phyloP scores from a whole-genome alignment of 306 rosid genomes.

The Astragalus glycyphyllos region DNA sequence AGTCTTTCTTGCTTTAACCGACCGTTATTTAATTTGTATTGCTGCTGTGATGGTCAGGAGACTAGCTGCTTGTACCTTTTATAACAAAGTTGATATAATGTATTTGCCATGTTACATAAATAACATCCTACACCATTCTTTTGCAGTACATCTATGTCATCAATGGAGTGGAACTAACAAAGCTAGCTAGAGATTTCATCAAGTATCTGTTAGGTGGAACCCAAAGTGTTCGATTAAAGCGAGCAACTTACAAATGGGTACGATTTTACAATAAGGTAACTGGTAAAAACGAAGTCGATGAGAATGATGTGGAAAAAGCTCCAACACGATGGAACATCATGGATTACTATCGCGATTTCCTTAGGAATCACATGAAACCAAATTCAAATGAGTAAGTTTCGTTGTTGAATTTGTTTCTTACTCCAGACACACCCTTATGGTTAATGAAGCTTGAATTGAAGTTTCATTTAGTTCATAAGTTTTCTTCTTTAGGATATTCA shows the following conservation, averaged over 20 bases:
- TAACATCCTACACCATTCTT: slow-evolving; percentile 37
- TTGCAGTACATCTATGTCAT: slow-evolving; percentile 75
- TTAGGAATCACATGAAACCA: slow-evolving; percentile 42
- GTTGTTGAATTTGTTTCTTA: too few species aligned
- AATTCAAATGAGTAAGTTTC: slow-evolving; percentile 20
- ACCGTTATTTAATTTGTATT: too few species aligned
- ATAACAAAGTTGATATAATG: not conserved
- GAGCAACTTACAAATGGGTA: slow-evolving; percentile 56
- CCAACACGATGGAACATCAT: slow-evolving; percentile 49
- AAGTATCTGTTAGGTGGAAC: slow-evolving; percentile 62
- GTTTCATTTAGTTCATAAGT: not conserved
- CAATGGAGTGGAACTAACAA: slow-evolving; percentile 65
- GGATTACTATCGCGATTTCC: slow-evolving; percentile 42
- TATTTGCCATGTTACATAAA: slow-evolving; percentile 19
- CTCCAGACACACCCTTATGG: too few species aligned
- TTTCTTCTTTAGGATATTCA: slow-evolving; percentile 20
- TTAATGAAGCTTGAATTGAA: slow-evolving; percentile 1
- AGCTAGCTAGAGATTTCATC: slow-evolving; percentile 69
- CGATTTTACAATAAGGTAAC: slow-evolving; percentile 44
- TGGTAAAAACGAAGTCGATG: slow-evolving; percentile 45
- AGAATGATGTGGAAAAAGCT: slow-evolving; percentile 51
- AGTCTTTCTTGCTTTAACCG: too few species aligned
- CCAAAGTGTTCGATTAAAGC: slow-evolving; percentile 70
- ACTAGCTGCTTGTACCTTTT: too few species aligned
- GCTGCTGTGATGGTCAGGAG: too few species aligned